Evolutionary conservation across 768 basidiomycete genomes (phyloP).

Genomic region (Kwoniella sp.): DNA sequence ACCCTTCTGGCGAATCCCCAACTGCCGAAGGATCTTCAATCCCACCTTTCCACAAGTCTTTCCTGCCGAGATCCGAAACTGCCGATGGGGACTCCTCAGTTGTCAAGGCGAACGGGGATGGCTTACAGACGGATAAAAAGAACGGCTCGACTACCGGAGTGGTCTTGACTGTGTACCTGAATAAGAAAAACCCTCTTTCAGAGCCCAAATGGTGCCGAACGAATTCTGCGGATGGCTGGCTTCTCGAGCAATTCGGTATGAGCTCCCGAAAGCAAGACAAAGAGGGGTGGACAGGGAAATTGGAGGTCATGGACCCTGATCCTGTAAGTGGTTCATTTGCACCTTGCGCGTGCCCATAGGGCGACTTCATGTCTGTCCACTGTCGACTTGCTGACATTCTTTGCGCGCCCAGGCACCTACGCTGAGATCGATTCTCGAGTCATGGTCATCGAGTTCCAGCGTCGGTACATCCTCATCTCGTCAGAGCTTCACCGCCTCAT

Average conservation of each 20-base stretch:
- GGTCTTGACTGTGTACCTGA: slow-evolving; percentile 63
- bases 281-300: slow-evolving; percentile 82
- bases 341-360: too few species aligned
- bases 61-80: not conserved
- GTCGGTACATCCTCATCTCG: slow-evolving; percentile 75
- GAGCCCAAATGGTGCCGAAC: slow-evolving; percentile 97
- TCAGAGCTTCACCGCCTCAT: slow-evolving; percentile 82
- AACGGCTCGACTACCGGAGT: slow-evolving; percentile 4
- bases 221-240: slow-evolving; percentile 91
- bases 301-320: slow-evolving; percentile 89
- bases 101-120: not conserved
- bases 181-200: slow-evolving; percentile 82
- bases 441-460: slow-evolving; percentile 83
- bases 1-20: slow-evolving; percentile 7
- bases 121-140: not conserved
- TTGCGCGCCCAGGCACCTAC: slow-evolving; percentile 73
- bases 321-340: too few species aligned
- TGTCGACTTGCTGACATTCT: too few species aligned
- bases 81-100: not conserved
- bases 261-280: slow-evolving; percentile 12
- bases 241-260: slow-evolving; percentile 43
- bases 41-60: slow-evolving; percentile 64
- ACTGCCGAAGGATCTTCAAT: slow-evolving; percentile 57
- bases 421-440: slow-evolving; percentile 83
- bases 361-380: too few species aligned